Conservation (phyloP, 768 basidiomycete genomes). For the Pulveroboletus sp. region DNA sequence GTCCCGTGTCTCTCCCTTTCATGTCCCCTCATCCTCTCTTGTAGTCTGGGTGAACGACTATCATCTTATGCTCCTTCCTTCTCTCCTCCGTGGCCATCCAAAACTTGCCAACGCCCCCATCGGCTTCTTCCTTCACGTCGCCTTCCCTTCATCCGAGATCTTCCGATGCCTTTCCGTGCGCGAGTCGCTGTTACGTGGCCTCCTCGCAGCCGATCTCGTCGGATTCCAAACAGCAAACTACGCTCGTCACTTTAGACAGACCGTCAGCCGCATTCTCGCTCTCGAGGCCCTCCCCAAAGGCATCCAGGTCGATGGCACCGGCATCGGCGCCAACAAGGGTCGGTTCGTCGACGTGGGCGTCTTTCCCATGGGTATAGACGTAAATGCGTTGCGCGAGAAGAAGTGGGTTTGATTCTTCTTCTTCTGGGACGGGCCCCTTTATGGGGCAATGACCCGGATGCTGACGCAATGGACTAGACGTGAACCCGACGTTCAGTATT, state of each 20-base stretch:
- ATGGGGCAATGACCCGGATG: not conserved
- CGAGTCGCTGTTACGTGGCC: slow-evolving; percentile 72
- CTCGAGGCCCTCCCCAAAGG: slow-evolving; percentile 83
- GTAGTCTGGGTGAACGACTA: slow-evolving; percentile 89
- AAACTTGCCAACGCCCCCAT: slow-evolving; percentile 43
- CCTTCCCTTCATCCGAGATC: slow-evolving; percentile 93
- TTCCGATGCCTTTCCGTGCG: slow-evolving; percentile 86
- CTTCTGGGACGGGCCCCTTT: slow-evolving; percentile 2
- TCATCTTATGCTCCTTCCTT: slow-evolving; percentile 90
- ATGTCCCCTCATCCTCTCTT: slow-evolving; percentile 1
- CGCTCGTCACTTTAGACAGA: slow-evolving; percentile 82
- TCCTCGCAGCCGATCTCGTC: slow-evolving; percentile 91
- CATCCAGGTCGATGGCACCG: slow-evolving; percentile 51
- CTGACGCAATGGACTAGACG: slow-evolving; percentile 38
- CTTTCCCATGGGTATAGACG: slow-evolving; percentile 91
- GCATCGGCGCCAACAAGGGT: slow-evolving; percentile 25
- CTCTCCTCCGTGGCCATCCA: slow-evolving; percentile 67
- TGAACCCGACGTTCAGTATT: slow-evolving; percentile 76
- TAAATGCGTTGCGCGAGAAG: slow-evolving; percentile 59
- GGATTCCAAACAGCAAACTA: slow-evolving; percentile 89
- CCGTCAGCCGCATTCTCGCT: slow-evolving; percentile 72
- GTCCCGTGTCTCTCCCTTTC: not conserved
- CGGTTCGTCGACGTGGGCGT: slow-evolving; percentile 82
- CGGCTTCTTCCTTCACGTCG: slow-evolving; percentile 95
- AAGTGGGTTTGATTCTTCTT: slow-evolving; percentile 40